Base-by-base conservation (phyloP, 2,329 filamentous ascomycete species). In the Cryphonectria nitschkei region DNA sequence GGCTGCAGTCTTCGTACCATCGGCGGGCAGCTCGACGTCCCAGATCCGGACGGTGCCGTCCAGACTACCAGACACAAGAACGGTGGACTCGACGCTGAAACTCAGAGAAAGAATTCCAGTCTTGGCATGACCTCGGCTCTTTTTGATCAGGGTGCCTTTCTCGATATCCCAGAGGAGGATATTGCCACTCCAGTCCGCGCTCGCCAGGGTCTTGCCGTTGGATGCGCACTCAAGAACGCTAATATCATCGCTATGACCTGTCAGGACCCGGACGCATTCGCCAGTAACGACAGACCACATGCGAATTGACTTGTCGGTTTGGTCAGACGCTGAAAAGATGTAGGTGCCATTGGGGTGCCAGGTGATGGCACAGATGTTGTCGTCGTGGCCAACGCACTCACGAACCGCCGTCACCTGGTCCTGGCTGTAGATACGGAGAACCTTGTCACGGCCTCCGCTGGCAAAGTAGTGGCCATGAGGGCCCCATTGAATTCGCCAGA, bases 241-340 rank as follows among this genome's bases (percentile, higher is more conserved):
- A 78, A 98, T 90, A 77, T 94, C 93, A 65, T 96, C 94, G 0
- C 90, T 92, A 78, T 99, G 96, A 0, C 96, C 96, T 0, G 93
- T 94, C 78, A 98, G 97, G 77, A 98, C 89, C 37, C 96, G 92
- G 6, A 98, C 93, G 50, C 94, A 94, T 73, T 91, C 90, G 39
- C 96, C 96, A 11, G 92, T 95, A 14, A 90, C 88, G n/a, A 98
- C 89, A 13, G 94, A 91, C 96, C 96, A 99, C 95, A 99, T 98
- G 41, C 96, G 91, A 46, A 98, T 93, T 0, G 94, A 96, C 80
- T 95, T 95, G 81, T 99, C 89, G 8, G 86, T 88, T 77, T 90
- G 95, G 75, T 93, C 93, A 16, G 94, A 97, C 3, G 93, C 94
- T 0, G 96, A 98, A 81, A 99, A 98, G 61, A 98, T 85, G 76